Percentiles rank a stretch among this genome's conserved stretches.
phyloP scores from a whole-genome alignment of 2,329 filamentous ascomycete species.

The Calonectria pseudoreteaudii region DNA sequence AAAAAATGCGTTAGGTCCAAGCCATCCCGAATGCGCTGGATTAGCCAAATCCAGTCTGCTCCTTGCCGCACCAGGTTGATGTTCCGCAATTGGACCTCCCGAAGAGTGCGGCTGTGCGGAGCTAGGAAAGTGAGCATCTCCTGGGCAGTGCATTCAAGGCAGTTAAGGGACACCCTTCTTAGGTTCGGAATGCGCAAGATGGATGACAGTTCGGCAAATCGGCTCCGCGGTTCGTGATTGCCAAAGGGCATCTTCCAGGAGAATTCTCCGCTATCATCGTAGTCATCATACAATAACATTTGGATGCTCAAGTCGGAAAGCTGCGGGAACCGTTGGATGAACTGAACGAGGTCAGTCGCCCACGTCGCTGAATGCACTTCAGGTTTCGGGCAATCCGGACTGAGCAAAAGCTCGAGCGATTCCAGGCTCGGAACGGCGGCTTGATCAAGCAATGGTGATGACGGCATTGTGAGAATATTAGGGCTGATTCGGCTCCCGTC shows the following conservation, averaged over 20 bases:
- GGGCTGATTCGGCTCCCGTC: not conserved
- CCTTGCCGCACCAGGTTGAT: not conserved
- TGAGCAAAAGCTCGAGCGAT: not conserved
- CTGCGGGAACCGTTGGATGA: not conserved
- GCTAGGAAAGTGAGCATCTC: not conserved
- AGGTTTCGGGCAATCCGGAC: not conserved
- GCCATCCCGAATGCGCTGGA: not conserved
- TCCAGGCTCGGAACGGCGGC: not conserved
- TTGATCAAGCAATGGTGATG: not conserved
- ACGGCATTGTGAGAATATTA: not conserved
- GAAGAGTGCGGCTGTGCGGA: not conserved
- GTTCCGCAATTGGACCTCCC: not conserved
- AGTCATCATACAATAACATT: not conserved
- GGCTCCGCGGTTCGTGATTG: not conserved
- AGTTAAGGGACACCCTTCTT: not conserved
- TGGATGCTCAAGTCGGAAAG: not conserved
- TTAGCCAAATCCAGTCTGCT: not conserved
- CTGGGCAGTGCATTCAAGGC: not conserved
- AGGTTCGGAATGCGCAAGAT: not conserved
- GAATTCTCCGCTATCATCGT: not conserved
- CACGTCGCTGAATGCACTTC: not conserved
- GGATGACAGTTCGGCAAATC: not conserved
- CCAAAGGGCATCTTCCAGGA: not conserved
- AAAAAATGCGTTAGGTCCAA: not conserved
- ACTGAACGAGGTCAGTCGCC: not conserved